phyloP scores from a whole-genome alignment of 805 yeast genomes.

The Starmerella ratchasimensis region DNA sequence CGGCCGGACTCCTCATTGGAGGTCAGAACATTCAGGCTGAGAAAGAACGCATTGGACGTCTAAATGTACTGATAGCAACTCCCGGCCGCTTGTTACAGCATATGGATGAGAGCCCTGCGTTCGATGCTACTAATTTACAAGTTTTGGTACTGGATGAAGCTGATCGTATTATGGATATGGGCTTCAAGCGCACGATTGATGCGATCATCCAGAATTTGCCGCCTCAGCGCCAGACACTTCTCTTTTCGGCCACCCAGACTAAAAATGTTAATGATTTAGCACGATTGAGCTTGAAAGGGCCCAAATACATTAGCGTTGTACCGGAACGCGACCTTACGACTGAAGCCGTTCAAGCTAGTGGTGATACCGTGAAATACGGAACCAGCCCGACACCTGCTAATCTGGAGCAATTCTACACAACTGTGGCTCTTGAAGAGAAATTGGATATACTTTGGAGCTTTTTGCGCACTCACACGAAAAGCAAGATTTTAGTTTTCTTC shows the following conservation, averaged over 20 bases:
- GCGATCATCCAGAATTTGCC: slow-evolving; percentile 68
- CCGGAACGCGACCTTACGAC: slow-evolving; percentile 15
- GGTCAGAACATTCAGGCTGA: slow-evolving; percentile 81
- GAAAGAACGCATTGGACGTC: slow-evolving; percentile 59
- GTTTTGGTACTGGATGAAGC: slow-evolving; percentile 81
- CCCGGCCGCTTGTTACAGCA: slow-evolving; percentile 88
- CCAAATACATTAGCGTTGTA: slow-evolving; percentile 43
- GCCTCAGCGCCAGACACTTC: slow-evolving; percentile 63
- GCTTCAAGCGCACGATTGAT: slow-evolving; percentile 71
- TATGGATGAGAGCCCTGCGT: slow-evolving; percentile 74
- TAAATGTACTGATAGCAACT: slow-evolving; percentile 77
- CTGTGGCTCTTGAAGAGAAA: slow-evolving; percentile 62
- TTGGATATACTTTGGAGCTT: slow-evolving; percentile 77
- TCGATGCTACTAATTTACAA: slow-evolving; percentile 62
- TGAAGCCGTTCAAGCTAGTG: slow-evolving; percentile 9
- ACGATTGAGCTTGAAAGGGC: slow-evolving; percentile 53
- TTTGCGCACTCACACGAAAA: slow-evolving; percentile 65
- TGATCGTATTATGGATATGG: slow-evolving; percentile 86
- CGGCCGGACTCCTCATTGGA: slow-evolving; percentile 87
- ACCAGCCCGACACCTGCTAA: slow-evolving; percentile 57
- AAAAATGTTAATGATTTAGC: slow-evolving; percentile 74
- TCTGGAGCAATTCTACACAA: slow-evolving; percentile 70
- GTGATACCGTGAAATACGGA: slow-evolving; percentile 7
- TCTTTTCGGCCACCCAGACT: slow-evolving; percentile 83
- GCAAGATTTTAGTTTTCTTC: slow-evolving; percentile 68